Conservation (phyloP, 1,139 yeast genomes). For the Kazachstania sp. region DNA sequence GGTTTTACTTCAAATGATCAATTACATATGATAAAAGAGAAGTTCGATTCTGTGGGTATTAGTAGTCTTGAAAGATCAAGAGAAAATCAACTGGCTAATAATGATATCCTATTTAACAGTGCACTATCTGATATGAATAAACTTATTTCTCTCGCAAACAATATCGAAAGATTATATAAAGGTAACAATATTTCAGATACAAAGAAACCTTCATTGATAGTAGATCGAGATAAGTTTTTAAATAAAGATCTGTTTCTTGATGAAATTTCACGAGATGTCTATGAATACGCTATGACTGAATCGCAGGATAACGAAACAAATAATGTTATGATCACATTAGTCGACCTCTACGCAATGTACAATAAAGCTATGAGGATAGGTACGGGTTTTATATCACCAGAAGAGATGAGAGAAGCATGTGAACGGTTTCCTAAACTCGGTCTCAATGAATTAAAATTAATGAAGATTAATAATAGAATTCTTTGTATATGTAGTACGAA, state of each 20-base stretch:
- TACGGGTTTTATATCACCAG: constrained; percentile 50
- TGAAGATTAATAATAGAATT: constrained; percentile 37
- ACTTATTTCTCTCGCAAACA: constrained; percentile 69
- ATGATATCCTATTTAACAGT: constrained; percentile 53
- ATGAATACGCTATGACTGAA: constrained; percentile 43
- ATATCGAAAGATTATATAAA: constrained; percentile 48
- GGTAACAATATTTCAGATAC: constrained; percentile 5
- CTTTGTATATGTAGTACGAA: constrained; percentile 32
- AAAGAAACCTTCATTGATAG: constrained; percentile 15
- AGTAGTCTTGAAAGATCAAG: constrained; percentile 60
- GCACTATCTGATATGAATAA: constrained; percentile 75
- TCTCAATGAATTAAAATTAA: constrained; percentile 38
- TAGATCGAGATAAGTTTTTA: constrained; percentile 32
- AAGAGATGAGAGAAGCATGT: constrained; percentile 47
- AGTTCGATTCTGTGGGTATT: constrained; percentile 40
- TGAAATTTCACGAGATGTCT: constrained; percentile 45
- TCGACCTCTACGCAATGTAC: constrained; percentile 52
- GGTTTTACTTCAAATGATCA: background rate
- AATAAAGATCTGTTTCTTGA: constrained; percentile 29
- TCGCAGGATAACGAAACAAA: constrained; percentile 40
- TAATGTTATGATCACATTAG: constrained; percentile 37
- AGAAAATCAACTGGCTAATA: constrained; percentile 48
- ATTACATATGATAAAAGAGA: background rate
- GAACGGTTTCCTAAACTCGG: constrained; percentile 38
- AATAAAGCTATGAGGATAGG: constrained; percentile 51